Evolutionary conservation across 495 filamentous ascomycete genomes (phyloP).

Genomic region (Talaromyces liani): DNA sequence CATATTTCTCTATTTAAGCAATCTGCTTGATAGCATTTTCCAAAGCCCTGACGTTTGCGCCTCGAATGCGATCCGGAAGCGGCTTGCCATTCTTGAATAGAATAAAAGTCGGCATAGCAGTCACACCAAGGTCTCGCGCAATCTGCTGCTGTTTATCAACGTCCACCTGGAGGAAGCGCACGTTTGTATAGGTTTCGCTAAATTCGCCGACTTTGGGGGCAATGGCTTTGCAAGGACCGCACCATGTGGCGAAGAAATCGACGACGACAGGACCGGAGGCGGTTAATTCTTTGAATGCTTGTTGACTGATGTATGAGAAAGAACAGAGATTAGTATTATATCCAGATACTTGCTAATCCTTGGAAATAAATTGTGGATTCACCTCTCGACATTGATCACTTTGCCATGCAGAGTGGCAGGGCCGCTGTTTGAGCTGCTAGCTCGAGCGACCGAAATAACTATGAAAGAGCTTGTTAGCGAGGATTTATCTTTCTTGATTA

Average conservation of each 20-base stretch:
- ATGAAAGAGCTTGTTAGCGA: background rate
- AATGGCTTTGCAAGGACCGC: slow-evolving; percentile 61
- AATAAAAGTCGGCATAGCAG: slow-evolving; percentile 86
- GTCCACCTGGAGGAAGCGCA: slow-evolving; percentile 78
- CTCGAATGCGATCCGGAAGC: slow-evolving; percentile 66
- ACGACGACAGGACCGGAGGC: slow-evolving; percentile 32
- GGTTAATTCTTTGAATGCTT: slow-evolving; percentile 37
- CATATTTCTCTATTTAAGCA: slow-evolving; percentile 18
- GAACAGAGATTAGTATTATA: background rate
- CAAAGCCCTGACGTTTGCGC: slow-evolving; percentile 60
- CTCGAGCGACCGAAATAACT: background rate
- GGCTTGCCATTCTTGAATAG: slow-evolving; percentile 67
- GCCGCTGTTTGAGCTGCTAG: background rate
- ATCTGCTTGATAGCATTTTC: slow-evolving; percentile 48
- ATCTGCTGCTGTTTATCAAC: slow-evolving; percentile 73
- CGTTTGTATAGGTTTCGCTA: slow-evolving; percentile 40
- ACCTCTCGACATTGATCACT: slow-evolving; percentile 5
- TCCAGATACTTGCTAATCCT: background rate
- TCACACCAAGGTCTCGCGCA: slow-evolving; percentile 62
- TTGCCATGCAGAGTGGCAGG: slow-evolving; percentile 1
- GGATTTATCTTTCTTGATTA: no score
- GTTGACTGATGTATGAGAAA: background rate
- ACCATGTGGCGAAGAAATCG: slow-evolving; percentile 54
- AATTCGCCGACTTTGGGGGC: slow-evolving; percentile 66
- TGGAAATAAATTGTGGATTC: background rate